Conservation (phyloP, 768 basidiomycete species). For the Nidula microcarpa region DNA sequence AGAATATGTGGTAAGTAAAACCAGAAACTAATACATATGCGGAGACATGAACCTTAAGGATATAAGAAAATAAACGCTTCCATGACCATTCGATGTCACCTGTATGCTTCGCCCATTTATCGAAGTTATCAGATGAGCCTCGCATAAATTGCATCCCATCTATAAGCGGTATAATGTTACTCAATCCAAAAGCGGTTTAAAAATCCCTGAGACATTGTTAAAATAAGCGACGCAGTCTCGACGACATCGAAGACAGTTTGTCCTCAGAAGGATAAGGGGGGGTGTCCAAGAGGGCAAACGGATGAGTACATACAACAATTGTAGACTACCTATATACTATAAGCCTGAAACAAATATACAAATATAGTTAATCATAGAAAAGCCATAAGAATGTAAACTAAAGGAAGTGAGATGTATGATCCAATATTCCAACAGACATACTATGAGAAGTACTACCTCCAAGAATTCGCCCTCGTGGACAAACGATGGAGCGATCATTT, state of each 20-base stretch:
- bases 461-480: slow-evolving; percentile 8
- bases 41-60: slow-evolving; percentile 13
- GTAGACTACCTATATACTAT: too few relatives aligned
- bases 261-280: too few relatives aligned
- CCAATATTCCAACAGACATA: too few relatives aligned
- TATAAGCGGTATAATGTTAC: not conserved
- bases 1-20: not conserved
- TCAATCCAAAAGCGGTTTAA: not conserved
- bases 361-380: too few relatives aligned
- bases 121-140: slow-evolving; percentile 40
- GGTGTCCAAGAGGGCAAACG: too few relatives aligned
- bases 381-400: too few relatives aligned
- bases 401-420: too few relatives aligned
- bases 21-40: not conserved
- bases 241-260: too few relatives aligned
- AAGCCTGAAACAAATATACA: too few relatives aligned
- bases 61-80: slow-evolving; percentile 16
- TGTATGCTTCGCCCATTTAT: slow-evolving; percentile 42
- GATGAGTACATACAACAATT: too few relatives aligned
- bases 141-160: slow-evolving; percentile 22
- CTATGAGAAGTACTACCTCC: slow-evolving; percentile 14
- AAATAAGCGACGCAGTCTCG: too few relatives aligned
- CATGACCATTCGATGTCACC: slow-evolving; percentile 46
- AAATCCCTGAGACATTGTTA: not conserved
- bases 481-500: slow-evolving; percentile 4